A percentile compares a stretch with the other conserved stretches of the same genome.
phyloP scores from a whole-genome alignment of 2,329 filamentous ascomycete species.

The Fusarium burgessii region DNA sequence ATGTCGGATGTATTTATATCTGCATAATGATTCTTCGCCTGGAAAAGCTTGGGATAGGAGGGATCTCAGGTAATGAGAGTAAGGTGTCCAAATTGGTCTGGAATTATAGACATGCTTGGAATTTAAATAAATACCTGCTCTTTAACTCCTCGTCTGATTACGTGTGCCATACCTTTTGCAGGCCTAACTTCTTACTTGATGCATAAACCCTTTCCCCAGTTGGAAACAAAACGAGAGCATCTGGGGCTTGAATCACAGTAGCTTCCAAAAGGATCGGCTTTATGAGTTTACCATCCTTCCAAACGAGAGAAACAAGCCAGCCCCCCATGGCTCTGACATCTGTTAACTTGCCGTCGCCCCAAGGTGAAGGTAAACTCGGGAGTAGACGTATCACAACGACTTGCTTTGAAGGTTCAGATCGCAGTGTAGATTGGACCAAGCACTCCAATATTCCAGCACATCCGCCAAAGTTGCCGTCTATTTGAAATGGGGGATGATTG shows the following conservation, averaged over 20 bases:
- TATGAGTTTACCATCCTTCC: slow-evolving; percentile 11
- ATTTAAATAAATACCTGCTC: neutral
- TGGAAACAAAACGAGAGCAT: slow-evolving; percentile 21
- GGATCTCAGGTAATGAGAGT: too few species aligned
- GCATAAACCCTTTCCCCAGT: neutral
- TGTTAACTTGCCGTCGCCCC: slow-evolving; percentile 15
- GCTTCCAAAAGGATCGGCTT: slow-evolving; percentile 5
- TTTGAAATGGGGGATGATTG: slow-evolving; percentile 47
- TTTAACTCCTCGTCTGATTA: neutral
- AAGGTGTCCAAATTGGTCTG: too few species aligned
- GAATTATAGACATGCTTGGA: rapidly evolving
- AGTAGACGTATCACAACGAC: slow-evolving; percentile 30
- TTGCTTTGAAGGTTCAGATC: neutral
- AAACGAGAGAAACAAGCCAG: slow-evolving; percentile 31
- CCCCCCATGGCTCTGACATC: slow-evolving; percentile 19
- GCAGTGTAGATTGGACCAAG: slow-evolving; percentile 35
- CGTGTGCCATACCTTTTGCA: neutral
- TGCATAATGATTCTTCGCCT: too few species aligned
- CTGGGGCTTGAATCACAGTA: neutral
- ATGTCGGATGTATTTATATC: too few species aligned
- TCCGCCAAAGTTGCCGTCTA: slow-evolving; percentile 48
- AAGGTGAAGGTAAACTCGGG: slow-evolving; percentile 32
- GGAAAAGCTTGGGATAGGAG: too few species aligned
- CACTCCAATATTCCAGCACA: slow-evolving; percentile 42
- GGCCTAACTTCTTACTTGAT: neutral